A percentile compares a stretch with the other conserved stretches of the same genome.
Evolutionary conservation across 805 yeast species (phyloP).

Genomic region (Pichia phayaonensis): DNA sequence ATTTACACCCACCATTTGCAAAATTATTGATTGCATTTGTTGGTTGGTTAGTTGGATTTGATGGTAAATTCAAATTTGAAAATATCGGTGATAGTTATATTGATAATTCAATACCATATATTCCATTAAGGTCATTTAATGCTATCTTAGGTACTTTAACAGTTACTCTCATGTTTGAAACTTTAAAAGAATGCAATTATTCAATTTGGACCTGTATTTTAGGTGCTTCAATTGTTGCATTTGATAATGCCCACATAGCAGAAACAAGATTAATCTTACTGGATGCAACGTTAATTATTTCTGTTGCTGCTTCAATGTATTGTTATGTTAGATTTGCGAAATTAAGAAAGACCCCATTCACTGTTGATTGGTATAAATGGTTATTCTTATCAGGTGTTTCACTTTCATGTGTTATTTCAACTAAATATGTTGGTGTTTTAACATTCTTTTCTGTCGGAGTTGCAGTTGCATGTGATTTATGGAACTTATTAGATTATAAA

Average conservation of each 20-base stretch:
- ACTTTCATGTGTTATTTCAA: constrained; percentile 85
- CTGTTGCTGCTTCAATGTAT: constrained; percentile 76
- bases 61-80: constrained; percentile 89
- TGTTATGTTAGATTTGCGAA: constrained; percentile 73
- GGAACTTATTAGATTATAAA: constrained; percentile 74
- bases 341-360: constrained; percentile 59
- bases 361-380: constrained; percentile 82
- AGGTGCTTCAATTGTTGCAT: constrained; percentile 66
- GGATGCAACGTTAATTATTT: constrained; percentile 80
- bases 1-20: constrained; percentile 97
- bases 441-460: constrained; percentile 82
- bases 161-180: constrained; percentile 75
- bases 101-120: constrained; percentile 73
- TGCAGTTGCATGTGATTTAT: constrained; percentile 79
- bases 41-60: constrained; percentile 84
- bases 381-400: constrained; percentile 73
- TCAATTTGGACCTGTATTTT: constrained; percentile 72
- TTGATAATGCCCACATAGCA: constrained; percentile 85
- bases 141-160: constrained; percentile 79
- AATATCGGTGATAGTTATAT: constrained; percentile 79
- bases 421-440: constrained; percentile 93
- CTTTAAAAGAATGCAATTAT: constrained; percentile 79
- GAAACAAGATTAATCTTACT: constrained; percentile 87
- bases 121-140: constrained; percentile 71
- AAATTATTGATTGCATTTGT: constrained; percentile 84